Evolutionary conservation across 2,329 filamentous ascomycete genomes (phyloP).

Genomic region (Fusarium penzigii): DNA sequence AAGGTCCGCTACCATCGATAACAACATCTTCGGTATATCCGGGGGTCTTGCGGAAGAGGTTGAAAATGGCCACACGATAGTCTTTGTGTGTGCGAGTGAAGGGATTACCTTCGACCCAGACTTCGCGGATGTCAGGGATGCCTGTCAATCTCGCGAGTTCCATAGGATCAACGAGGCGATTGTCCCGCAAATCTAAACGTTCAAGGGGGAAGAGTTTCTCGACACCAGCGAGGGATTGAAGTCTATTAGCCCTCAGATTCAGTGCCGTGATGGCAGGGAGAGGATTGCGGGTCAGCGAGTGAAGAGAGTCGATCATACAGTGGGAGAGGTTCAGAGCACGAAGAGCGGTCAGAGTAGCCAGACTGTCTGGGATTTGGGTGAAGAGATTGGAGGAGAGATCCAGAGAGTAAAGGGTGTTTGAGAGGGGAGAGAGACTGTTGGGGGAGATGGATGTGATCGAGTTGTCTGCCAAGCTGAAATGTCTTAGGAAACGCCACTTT

Average conservation of each 20-base stretch:
- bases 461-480: constrained; percentile 91
- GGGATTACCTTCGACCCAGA: constrained; percentile 90
- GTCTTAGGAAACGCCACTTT: constrained; percentile 94
- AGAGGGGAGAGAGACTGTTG: constrained; percentile 75
- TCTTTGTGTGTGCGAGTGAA: constrained; percentile 85
- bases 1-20: constrained; percentile 81
- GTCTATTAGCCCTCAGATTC: constrained; percentile 85
- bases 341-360: constrained; percentile 83
- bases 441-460: constrained; percentile 78
- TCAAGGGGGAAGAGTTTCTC: constrained; percentile 88
- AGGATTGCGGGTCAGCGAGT: constrained; percentile 81
- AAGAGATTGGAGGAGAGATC: constrained; percentile 94
- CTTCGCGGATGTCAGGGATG: constrained; percentile 87
- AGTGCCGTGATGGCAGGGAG: constrained; percentile 91
- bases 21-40: constrained; percentile 89
- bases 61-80: constrained; percentile 91
- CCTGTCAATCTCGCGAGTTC: constrained; percentile 87
- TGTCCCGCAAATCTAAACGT: constrained; percentile 87
- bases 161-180: constrained; percentile 84
- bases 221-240: constrained; percentile 84
- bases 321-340: constrained; percentile 91
- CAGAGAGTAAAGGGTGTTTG: constrained; percentile 86
- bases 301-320: constrained; percentile 95
- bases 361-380: constrained; percentile 87
- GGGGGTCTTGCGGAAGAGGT: constrained; percentile 86